Conservation (phyloP, 305 asterid species). For the Monarda citriodora region DNA sequence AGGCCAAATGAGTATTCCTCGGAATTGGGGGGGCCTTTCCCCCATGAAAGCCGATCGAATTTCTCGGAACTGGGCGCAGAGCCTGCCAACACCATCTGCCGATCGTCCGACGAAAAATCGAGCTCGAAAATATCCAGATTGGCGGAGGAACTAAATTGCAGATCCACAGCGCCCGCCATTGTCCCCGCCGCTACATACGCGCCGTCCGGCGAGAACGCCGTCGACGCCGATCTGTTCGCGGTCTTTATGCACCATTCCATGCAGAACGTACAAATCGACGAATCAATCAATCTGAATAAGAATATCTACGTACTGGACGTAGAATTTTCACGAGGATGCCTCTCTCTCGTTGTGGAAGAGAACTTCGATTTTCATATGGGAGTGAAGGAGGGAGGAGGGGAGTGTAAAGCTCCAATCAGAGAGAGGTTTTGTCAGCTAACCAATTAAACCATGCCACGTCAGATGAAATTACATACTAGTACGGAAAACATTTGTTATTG, state of each 20-base stretch:
- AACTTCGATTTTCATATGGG: background rate
- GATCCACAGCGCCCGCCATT: slow-evolving; percentile 99
- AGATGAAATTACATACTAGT: background rate
- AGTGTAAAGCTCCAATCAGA: slow-evolving; percentile 4
- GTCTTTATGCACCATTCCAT: slow-evolving; percentile 82
- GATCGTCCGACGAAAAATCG: slow-evolving; percentile 85
- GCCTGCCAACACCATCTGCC: slow-evolving; percentile 63
- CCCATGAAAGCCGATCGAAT: slow-evolving; percentile 92
- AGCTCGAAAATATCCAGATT: slow-evolving; percentile 93
- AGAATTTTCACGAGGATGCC: slow-evolving; percentile 9
- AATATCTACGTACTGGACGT: slow-evolving; percentile 11
- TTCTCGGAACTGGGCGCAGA: slow-evolving; percentile 81
- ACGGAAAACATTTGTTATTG: too few species aligned
- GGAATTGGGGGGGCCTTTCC: slow-evolving; percentile 56
- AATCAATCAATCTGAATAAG: slow-evolving; percentile 16
- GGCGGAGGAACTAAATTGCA: slow-evolving; percentile 94
- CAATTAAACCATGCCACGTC: slow-evolving; percentile 12
- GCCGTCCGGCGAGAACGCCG: slow-evolving; percentile 94
- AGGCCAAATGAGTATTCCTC: slow-evolving; percentile 83
- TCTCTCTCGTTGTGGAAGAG: background rate
- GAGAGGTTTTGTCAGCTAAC: slow-evolving; percentile 18
- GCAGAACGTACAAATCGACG: slow-evolving; percentile 17
- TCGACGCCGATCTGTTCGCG: slow-evolving; percentile 96
- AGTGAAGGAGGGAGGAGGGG: slow-evolving; percentile 12
- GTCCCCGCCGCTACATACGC: slow-evolving; percentile 95